Evolutionary conservation across 2,329 filamentous ascomycete genomes (phyloP).

Genomic region (Ophiostoma ips): DNA sequence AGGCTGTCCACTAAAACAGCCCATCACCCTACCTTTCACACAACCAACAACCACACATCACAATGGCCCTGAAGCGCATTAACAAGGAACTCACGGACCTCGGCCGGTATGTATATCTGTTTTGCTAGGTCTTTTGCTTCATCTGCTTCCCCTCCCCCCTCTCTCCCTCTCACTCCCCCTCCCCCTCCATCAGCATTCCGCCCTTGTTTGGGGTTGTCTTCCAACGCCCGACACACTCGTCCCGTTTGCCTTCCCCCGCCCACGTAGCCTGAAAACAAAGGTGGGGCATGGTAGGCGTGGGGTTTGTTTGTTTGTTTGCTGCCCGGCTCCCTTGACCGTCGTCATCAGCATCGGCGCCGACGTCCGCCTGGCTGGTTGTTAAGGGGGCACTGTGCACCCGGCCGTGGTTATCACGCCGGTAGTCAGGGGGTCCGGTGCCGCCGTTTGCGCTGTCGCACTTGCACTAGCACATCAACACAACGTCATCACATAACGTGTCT

Average conservation of each 20-base stretch:
- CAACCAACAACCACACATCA: constrained; percentile 14
- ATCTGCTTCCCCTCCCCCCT: background rate
- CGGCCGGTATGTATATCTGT: constrained; percentile 50
- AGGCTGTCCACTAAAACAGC: background rate
- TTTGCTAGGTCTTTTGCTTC: background rate
- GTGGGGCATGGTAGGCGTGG: constrained; percentile 13
- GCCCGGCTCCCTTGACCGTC: background rate
- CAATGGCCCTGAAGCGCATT: constrained; percentile 85
- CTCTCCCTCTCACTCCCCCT: background rate
- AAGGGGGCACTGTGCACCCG: too few relatives aligned
- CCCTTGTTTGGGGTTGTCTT: background rate
- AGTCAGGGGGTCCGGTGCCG: too few relatives aligned
- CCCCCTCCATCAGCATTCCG: background rate
- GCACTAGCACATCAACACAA: background rate
- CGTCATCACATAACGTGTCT: background rate
- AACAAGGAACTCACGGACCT: constrained; percentile 89
- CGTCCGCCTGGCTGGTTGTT: background rate
- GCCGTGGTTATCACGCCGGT: too few relatives aligned
- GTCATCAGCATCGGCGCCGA: background rate
- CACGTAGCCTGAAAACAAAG: constrained; percentile 10
- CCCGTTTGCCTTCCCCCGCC: background rate
- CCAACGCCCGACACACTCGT: background rate
- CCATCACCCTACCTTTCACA: background rate
- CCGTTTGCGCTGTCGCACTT: too few relatives aligned
- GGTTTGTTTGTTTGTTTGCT: constrained; percentile 1